These are phyloP conservation scores for Phytophthora pistaciae DNA, from an alignment of 352 stramenopile genomes.

Conservation along the genomic window DNA sequence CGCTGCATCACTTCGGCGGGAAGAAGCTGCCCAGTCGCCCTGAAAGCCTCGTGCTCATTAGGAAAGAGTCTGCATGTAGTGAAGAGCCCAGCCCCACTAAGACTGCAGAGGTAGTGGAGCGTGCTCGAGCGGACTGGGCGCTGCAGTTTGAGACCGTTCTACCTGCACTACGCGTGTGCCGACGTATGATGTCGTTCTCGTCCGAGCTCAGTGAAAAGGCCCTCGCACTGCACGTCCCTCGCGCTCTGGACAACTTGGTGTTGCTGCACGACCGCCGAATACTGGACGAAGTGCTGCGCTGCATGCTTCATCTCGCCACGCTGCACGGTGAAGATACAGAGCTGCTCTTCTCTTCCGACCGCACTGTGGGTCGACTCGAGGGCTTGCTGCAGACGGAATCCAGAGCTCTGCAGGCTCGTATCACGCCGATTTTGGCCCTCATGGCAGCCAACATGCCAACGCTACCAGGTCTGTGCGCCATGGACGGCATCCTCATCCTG, in stretches of 20 bases:
- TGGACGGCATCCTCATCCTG: slow-evolving; percentile 52
- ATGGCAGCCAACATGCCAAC: slow-evolving; percentile 57
- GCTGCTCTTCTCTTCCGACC: slow-evolving; percentile 44
- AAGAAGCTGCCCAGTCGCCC: slow-evolving; percentile 39
- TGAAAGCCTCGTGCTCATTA: slow-evolving; percentile 37
- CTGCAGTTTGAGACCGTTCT: slow-evolving; percentile 43
- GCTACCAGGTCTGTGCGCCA: slow-evolving; percentile 54
- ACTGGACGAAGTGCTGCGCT: slow-evolving; percentile 38
- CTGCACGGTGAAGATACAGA: slow-evolving; percentile 28
- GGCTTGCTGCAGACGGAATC: slow-evolving; percentile 46
- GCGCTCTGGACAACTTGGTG: slow-evolving; percentile 58
- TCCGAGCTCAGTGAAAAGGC: slow-evolving; percentile 43
- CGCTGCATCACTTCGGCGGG: slow-evolving; percentile 44
- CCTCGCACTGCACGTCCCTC: slow-evolving; percentile 44
- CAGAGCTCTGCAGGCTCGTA: slow-evolving; percentile 42
- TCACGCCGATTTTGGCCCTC: slow-evolving; percentile 57
- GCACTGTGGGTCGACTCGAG: slow-evolving; percentile 40
- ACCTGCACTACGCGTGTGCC: slow-evolving; percentile 49
- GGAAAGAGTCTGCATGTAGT: slow-evolving; percentile 21
- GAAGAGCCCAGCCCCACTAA: slow-evolving; percentile 1
- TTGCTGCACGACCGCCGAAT: slow-evolving; percentile 52
- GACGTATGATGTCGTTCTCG: slow-evolving; percentile 56
- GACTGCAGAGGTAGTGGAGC: slow-evolving; percentile 5
- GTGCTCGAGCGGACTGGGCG: slow-evolving; percentile 9
- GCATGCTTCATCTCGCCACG: slow-evolving; percentile 41